These are phyloP conservation scores for Desmodesmus armatus DNA, from an alignment of 139 green algal species.

Conservation along the genomic window DNA sequence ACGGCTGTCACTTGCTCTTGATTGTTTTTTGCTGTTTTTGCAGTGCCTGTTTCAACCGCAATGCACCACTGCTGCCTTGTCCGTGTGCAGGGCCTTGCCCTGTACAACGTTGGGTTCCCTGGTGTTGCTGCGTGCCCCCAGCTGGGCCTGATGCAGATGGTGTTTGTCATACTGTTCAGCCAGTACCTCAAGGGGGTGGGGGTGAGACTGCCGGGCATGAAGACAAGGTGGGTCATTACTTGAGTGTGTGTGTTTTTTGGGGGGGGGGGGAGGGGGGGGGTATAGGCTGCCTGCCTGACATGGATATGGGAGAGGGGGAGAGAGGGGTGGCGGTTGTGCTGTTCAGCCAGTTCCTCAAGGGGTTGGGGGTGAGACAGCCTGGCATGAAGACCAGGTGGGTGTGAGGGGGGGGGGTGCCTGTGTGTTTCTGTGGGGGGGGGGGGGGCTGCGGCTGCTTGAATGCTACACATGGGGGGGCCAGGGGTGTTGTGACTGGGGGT, in stretches of 20 bases:
- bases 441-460: not conserved
- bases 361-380: too few relatives aligned
- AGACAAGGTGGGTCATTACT: conserved; percentile 25
- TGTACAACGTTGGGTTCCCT: conserved; percentile 54
- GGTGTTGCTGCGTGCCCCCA: conserved; percentile 66
- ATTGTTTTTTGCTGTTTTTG: not conserved
- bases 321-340: too few relatives aligned
- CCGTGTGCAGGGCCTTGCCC: conserved; percentile 47
- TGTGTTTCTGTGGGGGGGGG: too few relatives aligned
- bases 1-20: not conserved
- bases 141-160: conserved; percentile 67
- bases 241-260: not conserved
- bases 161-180: conserved; percentile 66
- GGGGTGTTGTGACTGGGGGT: conserved; percentile 61
- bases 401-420: too few relatives aligned
- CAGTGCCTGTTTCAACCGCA: not conserved
- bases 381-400: too few relatives aligned
- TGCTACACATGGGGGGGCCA: too few relatives aligned
- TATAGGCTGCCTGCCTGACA: too few relatives aligned
- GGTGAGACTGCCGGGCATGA: conserved; percentile 47
- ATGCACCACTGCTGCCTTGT: not conserved
- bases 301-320: too few relatives aligned
- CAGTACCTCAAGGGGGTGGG: conserved; percentile 61
- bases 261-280: not conserved
- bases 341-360: too few relatives aligned